Evolutionary conservation across 768 basidiomycete genomes (phyloP), one percentile per base, ranked within the genome.

Genomic region (Amanita rimosa): DNA sequence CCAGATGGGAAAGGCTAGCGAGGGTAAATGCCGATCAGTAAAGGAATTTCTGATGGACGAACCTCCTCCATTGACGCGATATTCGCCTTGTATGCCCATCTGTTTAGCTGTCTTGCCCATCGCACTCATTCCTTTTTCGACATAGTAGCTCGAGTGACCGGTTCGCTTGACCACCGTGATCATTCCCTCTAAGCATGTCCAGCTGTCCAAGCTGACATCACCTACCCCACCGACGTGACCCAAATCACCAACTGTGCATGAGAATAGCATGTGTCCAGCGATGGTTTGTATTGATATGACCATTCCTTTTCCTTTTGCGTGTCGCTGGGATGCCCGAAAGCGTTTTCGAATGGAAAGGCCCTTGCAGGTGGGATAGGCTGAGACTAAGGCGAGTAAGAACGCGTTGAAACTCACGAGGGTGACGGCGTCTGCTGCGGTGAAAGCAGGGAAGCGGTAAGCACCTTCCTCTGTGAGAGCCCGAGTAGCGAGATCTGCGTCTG

Each of bases 111-210:
- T 81, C 65, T 84, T 87, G 14, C 83, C 83, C 81, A 85, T 83
- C 3, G 87, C 87, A 42, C 75, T 78, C 79, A 87, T 87, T 5
- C 85, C 84, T 59, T 88, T 89, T 60, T 90, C 87, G 7, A 91
- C 84, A 62, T 91, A 91, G 62, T 72, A 90, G 55, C 82, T 87
- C 6, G 85, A 86, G 60, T 90, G 88, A 1, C 88, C 86, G 14
- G 86, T 90, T 52, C 85, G 72, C 55, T 73, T 76, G 40, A 88
- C 86, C 21, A 88, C 81, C 35, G 75, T 77, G 54, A 89, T 70
- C 83, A 90, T 89, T 36, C 82, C 79, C 64, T 90, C 84, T 38
- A 90, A 58, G 57, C 76, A 78, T 26, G 75, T 63, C 88, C 88
- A 91, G 54, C 83, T 85, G 58, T 91, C 86, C 57, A 88, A 61